A percentile compares a stretch with the other conserved stretches of the same genome.
phyloP scores from a whole-genome alignment of 176 grass and related monocot species.

The Rhipidocladum racemiflorum region DNA sequence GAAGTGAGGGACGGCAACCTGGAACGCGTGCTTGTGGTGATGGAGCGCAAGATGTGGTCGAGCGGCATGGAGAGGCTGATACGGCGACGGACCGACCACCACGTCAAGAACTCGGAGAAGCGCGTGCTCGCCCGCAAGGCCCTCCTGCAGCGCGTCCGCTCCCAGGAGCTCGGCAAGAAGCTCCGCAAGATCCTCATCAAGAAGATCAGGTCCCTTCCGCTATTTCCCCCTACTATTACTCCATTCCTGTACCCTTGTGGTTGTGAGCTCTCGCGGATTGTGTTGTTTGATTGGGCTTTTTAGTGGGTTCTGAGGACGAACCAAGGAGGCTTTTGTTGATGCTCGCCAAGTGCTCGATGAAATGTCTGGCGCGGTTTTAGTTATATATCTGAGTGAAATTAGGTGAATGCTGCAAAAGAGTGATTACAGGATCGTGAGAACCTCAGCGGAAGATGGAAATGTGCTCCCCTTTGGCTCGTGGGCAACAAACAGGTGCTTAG shows the following conservation, averaged over 20 bases:
- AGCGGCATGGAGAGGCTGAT: conserved; percentile 92
- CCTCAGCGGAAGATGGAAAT: background rate
- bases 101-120: conserved; percentile 95
- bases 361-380: background rate
- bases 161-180: conserved; percentile 77
- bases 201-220: conserved; percentile 69
- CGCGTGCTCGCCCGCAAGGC: conserved; percentile 86
- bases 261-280: background rate
- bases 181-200: conserved; percentile 81
- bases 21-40: conserved; percentile 60
- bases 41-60: conserved; percentile 72
- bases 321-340: background rate
- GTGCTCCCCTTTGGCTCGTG: background rate
- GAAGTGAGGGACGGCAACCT: conserved; percentile 77
- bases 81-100: conserved; percentile 46
- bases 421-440: background rate
- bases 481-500: background rate
- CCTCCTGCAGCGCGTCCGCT: conserved; percentile 70
- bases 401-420: background rate
- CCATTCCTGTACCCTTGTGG: background rate
- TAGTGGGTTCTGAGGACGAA: background rate
- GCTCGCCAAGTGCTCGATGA: conserved; percentile 16
- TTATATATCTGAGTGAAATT: background rate
- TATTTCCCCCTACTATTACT: background rate
- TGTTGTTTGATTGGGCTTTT: background rate